Percentiles rank a stretch among this genome's conserved stretches.
These are phyloP conservation scores for Candida stauntonica DNA, from an alignment of 805 yeast genomes.

Conservation along the genomic window DNA sequence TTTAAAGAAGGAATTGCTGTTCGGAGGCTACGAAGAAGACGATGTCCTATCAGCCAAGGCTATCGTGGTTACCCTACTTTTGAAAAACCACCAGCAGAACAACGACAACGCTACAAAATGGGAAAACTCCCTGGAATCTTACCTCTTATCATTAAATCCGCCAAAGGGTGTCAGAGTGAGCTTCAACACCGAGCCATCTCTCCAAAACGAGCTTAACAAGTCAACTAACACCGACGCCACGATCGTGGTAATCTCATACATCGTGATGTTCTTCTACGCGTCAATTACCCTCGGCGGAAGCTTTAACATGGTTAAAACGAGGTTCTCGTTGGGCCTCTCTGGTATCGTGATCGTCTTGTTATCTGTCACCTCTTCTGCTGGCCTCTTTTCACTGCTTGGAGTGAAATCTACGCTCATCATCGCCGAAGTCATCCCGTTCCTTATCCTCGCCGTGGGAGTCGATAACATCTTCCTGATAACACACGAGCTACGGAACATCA, in stretches of 20 bases:
- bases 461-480: slow-evolving; percentile 87
- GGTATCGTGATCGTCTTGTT: slow-evolving; percentile 79
- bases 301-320: slow-evolving; percentile 45
- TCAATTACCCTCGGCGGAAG: slow-evolving; percentile 68
- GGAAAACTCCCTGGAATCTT: slow-evolving; percentile 65
- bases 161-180: slow-evolving; percentile 57
- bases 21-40: slow-evolving; percentile 51
- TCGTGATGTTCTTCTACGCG: slow-evolving; percentile 85
- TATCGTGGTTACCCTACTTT: slow-evolving; percentile 67
- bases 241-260: slow-evolving; percentile 68
- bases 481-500: slow-evolving; percentile 64
- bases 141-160: slow-evolving; percentile 43
- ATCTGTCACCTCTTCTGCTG: slow-evolving; percentile 81
- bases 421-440: slow-evolving; percentile 94
- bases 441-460: slow-evolving; percentile 92
- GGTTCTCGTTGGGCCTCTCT: slow-evolving; percentile 73
- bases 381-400: slow-evolving; percentile 71
- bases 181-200: slow-evolving; percentile 78
- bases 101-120: slow-evolving; percentile 43
- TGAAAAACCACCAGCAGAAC: slow-evolving; percentile 45
- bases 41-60: slow-evolving; percentile 62
- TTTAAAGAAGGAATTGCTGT: slow-evolving; percentile 61
- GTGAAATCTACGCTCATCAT: slow-evolving; percentile 85
- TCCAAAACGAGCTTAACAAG: slow-evolving; percentile 78
- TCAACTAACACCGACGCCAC: slow-evolving; percentile 75